Base-by-base conservation (phyloP, 805 yeast species). In the Starmera caribaea region DNA sequence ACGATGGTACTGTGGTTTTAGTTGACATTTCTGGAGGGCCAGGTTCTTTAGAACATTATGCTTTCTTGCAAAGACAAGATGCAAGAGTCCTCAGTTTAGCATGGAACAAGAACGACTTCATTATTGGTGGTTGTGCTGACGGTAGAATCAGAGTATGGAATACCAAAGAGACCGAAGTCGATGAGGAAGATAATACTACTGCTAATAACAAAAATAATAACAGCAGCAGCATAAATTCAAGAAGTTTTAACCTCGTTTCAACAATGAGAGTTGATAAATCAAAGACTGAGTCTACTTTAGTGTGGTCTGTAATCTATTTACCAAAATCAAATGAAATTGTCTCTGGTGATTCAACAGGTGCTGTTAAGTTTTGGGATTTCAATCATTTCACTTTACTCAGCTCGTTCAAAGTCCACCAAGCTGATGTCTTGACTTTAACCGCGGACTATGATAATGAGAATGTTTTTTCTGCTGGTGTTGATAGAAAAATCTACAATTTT, bases 321-420 rank as follows among this genome's bases (percentile, higher is more conserved):
- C 77, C 81, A 5, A 57, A 66, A 33, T 72, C 73, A 37, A 68
- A 75, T 40, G 95, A 87, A 57, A 72, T 92, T 42, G 94, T 86
- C n/a, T 78, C 88, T 44, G 98, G 97, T 40, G 99, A 92, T 63
- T 88, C 97, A 6, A 90, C 97, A 1, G 99, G 99, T 2, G 71
- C 84, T 8, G 75, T 92, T 38, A 90, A 90, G 60, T 73, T 92
- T 47, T 92, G 99, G 99, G 96, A 90, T 53, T 68, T 81, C 45
- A 71, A 74, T 36, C 80, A 76, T 48, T 79, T 78, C 48, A 79
- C 96, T 1, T 65, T 92, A 43, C 67, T 76, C 38, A 97, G 90
- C 59, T 76, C 83, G 17, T 88, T 87, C 59, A 73, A 76, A 47
- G 76, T 77, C 10, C 97, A 92, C 55, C 94, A 83, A 37, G 96